These are phyloP conservation scores for Boletus sp. DNA, from an alignment of 768 basidiomycete species.

Conservation along the genomic window DNA sequence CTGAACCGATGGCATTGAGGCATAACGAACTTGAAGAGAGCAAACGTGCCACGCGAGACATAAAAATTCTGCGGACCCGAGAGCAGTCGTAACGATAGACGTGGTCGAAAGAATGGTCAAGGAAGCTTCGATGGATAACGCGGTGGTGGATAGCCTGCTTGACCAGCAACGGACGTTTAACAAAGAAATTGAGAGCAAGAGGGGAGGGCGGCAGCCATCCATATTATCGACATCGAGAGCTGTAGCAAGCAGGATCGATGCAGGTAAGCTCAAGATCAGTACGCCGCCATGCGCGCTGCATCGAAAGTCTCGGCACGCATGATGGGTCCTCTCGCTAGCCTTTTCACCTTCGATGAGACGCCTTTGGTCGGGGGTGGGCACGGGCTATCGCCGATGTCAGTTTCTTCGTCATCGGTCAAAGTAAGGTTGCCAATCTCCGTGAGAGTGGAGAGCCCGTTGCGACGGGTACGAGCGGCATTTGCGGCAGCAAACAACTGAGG, in stretches of 20 bases:
- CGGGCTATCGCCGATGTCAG: constrained; percentile 80
- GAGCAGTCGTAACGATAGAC: constrained; percentile 10
- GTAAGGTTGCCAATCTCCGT: constrained; percentile 63
- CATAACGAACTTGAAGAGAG: constrained; percentile 14
- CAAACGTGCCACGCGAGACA: constrained; percentile 14
- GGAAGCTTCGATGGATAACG: constrained; percentile 1
- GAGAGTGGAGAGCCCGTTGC: constrained; percentile 60
- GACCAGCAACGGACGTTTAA: constrained; percentile 4
- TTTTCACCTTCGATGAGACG: constrained; percentile 54
- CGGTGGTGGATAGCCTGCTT: constrained; percentile 4
- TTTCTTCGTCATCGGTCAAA: constrained; percentile 70
- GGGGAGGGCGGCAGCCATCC: neutral
- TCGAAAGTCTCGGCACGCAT: constrained; percentile 68
- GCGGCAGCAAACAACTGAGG: constrained; percentile 65
- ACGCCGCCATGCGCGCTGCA: constrained; percentile 50
- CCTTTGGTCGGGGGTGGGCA: constrained; percentile 76
- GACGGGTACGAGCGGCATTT: constrained; percentile 62
- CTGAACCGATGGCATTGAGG: constrained; percentile 12
- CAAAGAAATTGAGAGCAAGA: constrained; percentile 8
- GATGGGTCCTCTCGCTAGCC: constrained; percentile 46
- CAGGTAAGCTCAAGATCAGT: constrained; percentile 31
- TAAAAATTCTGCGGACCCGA: constrained; percentile 9
- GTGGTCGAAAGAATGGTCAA: constrained; percentile 6
- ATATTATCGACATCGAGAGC: constrained; percentile 1
- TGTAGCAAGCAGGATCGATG: neutral